phyloP scores from a whole-genome alignment of 2,329 filamentous ascomycete genomes.

The Arthrinium puccinioides region DNA sequence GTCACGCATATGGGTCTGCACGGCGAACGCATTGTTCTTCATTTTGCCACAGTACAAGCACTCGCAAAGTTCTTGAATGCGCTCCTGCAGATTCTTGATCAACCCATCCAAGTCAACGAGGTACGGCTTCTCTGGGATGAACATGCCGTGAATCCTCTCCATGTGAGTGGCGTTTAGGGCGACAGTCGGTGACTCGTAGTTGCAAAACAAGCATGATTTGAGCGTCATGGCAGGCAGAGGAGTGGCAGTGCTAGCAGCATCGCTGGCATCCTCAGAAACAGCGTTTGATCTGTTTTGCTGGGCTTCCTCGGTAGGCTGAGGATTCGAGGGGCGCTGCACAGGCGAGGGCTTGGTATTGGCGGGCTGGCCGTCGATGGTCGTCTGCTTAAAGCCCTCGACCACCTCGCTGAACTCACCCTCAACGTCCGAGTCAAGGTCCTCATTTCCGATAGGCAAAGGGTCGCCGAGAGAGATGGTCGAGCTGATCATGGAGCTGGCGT shows the following conservation, averaged over 20 bases:
- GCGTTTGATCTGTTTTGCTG: conserved; percentile 40
- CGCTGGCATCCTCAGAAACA: conserved; percentile 26
- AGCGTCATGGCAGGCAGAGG: conserved; percentile 35
- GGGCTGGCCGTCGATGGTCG: conserved; percentile 31
- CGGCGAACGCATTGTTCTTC: conserved; percentile 69
- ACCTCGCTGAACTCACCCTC: conserved; percentile 73
- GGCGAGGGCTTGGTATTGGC: conserved; percentile 34
- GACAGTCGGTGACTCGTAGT: conserved; percentile 69
- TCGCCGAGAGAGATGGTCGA: conserved; percentile 89
- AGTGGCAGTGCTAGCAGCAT: conserved; percentile 33
- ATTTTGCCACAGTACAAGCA: conserved; percentile 85
- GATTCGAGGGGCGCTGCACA: conserved; percentile 47
- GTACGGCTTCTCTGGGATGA: conserved; percentile 78
- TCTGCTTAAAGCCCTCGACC: conserved; percentile 67
- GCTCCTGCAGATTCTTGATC: conserved; percentile 68
- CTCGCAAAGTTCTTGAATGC: conserved; percentile 72
- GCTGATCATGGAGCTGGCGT: conserved; percentile 76
- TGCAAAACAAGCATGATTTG: conserved; percentile 80
- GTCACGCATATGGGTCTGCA: conserved; percentile 96
- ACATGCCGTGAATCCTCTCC: conserved; percentile 90
- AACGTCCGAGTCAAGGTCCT: conserved; percentile 55
- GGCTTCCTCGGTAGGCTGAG: conserved; percentile 32
- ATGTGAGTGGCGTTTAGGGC: conserved; percentile 81
- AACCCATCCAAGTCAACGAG: conserved; percentile 77
- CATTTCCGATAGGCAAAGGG: conserved; percentile 46